These are phyloP conservation scores for Boletellus deceptivus DNA, from an alignment of 1,284 basidiomycete genomes.

Conservation along the genomic window DNA sequence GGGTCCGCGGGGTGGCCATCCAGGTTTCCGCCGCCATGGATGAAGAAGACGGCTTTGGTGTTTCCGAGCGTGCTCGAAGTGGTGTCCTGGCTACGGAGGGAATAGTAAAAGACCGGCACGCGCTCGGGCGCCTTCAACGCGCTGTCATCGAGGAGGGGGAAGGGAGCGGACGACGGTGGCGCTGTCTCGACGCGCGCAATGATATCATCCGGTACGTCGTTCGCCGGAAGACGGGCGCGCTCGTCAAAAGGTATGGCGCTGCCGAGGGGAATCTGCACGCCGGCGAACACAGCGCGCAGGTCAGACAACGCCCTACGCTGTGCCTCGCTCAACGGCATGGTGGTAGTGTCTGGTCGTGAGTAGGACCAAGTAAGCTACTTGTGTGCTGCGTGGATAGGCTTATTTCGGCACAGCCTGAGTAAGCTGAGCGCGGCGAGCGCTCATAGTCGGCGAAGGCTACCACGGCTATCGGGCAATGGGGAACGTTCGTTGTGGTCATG, in stretches of 20 bases:
- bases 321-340: constrained; percentile 10
- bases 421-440: too few relatives aligned
- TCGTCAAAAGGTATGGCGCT: not conserved
- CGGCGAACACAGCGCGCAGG: not conserved
- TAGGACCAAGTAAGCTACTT: too few relatives aligned
- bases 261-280: not conserved
- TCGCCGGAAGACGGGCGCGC: constrained; percentile 4
- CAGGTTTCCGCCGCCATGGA: constrained; percentile 19
- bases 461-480: too few relatives aligned
- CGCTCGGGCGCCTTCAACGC: constrained; percentile 10
- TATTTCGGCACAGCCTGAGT: too few relatives aligned
- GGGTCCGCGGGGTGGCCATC: constrained; percentile 7
- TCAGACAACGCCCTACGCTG: constrained; percentile 7
- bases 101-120: constrained; percentile 17
- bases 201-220: constrained; percentile 9
- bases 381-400: too few relatives aligned
- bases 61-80: not conserved
- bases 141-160: constrained; percentile 2
- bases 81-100: not conserved
- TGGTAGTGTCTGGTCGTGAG: too few relatives aligned
- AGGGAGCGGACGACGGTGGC: not conserved
- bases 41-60: constrained; percentile 14
- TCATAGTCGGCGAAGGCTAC: too few relatives aligned
- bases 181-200: constrained; percentile 8
- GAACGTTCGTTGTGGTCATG: too few relatives aligned